Evolutionary conservation across 768 basidiomycete species (phyloP).

Genomic region (Tubosaeta brunneosetosa): DNA sequence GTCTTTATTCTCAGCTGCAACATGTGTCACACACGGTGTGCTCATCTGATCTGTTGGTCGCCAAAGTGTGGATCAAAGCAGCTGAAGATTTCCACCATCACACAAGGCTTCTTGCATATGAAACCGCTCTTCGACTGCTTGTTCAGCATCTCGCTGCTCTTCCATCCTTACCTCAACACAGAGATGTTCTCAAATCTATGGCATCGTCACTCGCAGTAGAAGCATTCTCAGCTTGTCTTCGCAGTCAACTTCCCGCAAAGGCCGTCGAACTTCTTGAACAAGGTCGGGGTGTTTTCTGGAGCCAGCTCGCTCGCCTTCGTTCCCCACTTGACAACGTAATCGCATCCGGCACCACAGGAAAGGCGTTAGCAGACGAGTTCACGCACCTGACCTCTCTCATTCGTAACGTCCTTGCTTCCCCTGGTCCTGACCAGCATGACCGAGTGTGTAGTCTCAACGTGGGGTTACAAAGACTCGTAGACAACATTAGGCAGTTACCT

Average conservation of each 20-base stretch:
- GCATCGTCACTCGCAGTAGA: neutral
- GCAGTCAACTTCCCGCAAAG: no score
- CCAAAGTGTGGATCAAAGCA: neutral
- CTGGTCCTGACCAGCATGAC: neutral
- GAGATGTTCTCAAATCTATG: neutral
- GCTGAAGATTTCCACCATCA: neutral
- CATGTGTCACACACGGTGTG: neutral
- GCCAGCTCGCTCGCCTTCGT: neutral
- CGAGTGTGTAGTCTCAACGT: neutral
- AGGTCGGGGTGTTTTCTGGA: no score
- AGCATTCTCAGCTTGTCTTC: no score
- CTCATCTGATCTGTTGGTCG: neutral
- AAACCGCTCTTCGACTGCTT: neutral
- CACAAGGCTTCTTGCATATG: neutral
- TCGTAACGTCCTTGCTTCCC: neutral
- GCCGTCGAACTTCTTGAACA: no score
- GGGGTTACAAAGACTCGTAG: no score
- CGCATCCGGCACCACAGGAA: no score
- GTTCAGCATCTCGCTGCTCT: neutral
- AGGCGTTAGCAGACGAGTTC: no score
- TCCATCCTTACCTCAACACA: neutral
- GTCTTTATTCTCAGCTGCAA: neutral
- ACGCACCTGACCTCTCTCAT: neutral
- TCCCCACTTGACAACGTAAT: neutral
- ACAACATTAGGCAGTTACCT: no score